phyloP scores from a whole-genome alignment of 768 basidiomycete species.

The Sarcomyxa edulis region DNA sequence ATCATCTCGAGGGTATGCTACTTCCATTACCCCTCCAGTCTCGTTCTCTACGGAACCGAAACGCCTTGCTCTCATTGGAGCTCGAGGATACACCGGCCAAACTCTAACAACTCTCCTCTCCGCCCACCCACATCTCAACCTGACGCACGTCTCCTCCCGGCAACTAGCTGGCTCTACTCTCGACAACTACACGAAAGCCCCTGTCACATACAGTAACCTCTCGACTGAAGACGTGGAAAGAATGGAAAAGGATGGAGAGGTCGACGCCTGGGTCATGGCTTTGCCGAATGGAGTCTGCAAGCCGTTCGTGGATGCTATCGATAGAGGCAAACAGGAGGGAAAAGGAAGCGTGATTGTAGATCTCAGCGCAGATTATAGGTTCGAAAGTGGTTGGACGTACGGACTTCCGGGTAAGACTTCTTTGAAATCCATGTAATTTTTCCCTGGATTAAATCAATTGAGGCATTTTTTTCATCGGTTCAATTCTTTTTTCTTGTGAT shows the following conservation, averaged over 20 bases:
- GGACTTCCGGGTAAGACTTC: slow-evolving; percentile 93
- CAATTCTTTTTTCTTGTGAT: slow-evolving; percentile 15
- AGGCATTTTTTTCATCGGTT: slow-evolving; percentile 25
- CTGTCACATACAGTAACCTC: slow-evolving; percentile 77
- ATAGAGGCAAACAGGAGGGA: slow-evolving; percentile 56
- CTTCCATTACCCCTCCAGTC: slow-evolving; percentile 40
- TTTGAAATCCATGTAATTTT: slow-evolving; percentile 30
- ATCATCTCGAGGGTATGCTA: slow-evolving; percentile 64
- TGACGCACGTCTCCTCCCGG: slow-evolving; percentile 95
- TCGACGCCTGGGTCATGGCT: slow-evolving; percentile 99
- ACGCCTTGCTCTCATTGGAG: slow-evolving; percentile 91
- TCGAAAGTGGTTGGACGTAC: slow-evolving; percentile 94
- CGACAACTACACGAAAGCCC: slow-evolving; percentile 73
- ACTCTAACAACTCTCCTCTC: slow-evolving; percentile 85
- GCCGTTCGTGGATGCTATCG: slow-evolving; percentile 94
- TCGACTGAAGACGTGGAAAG: slow-evolving; percentile 70
- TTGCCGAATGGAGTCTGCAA: slow-evolving; percentile 97
- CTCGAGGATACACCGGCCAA: slow-evolving; percentile 93
- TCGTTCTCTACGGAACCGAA: slow-evolving; percentile 76
- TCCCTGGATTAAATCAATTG: slow-evolving; percentile 25
- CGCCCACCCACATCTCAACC: slow-evolving; percentile 79
- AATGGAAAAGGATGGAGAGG: slow-evolving; percentile 86
- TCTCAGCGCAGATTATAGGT: slow-evolving; percentile 91
- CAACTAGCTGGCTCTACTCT: slow-evolving; percentile 83
- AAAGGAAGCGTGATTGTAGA: slow-evolving; percentile 82